These are phyloP conservation scores for Fabrea salina DNA, from an alignment of 169 alveolate species.

Conservation along the genomic window DNA sequence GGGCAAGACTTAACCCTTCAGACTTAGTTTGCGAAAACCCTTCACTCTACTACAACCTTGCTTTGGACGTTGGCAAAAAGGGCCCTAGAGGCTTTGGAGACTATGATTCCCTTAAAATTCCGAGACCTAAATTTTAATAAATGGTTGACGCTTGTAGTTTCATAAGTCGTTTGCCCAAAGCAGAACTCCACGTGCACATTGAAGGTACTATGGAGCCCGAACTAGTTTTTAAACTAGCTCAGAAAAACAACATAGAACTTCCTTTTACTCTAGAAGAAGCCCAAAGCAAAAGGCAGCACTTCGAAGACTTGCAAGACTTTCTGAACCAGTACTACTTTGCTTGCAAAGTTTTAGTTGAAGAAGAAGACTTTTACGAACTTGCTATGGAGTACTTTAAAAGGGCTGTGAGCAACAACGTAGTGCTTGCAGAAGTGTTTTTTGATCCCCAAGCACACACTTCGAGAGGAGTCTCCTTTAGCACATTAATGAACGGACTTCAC, in stretches of 20 bases:
- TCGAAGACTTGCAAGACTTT: constrained; percentile 22
- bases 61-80: too few species aligned
- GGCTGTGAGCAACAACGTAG: constrained; percentile 19
- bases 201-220: constrained; percentile 51
- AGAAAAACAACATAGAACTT: constrained; percentile 20
- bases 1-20: too few species aligned
- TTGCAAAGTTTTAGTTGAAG: constrained; percentile 21
- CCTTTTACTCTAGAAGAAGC: not conserved
- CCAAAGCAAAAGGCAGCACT: not conserved
- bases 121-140: not conserved
- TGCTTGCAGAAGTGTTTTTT: constrained; percentile 39
- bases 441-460: constrained; percentile 42
- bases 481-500: constrained; percentile 31
- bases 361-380: constrained; percentile 37
- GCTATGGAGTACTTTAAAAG: constrained; percentile 26
- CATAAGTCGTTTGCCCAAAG: constrained; percentile 36
- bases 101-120: not conserved
- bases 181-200: constrained; percentile 53
- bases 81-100: too few species aligned
- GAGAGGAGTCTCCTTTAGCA: constrained; percentile 12
- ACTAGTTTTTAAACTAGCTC: constrained; percentile 2
- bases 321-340: constrained; percentile 34
- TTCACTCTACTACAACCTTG: too few species aligned
- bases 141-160: too few species aligned
- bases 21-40: too few species aligned